A percentile compares a stretch with the other conserved stretches of the same genome.
phyloP scores from a whole-genome alignment of 768 basidiomycete genomes.

The Candolleomyces eurysporus region DNA sequence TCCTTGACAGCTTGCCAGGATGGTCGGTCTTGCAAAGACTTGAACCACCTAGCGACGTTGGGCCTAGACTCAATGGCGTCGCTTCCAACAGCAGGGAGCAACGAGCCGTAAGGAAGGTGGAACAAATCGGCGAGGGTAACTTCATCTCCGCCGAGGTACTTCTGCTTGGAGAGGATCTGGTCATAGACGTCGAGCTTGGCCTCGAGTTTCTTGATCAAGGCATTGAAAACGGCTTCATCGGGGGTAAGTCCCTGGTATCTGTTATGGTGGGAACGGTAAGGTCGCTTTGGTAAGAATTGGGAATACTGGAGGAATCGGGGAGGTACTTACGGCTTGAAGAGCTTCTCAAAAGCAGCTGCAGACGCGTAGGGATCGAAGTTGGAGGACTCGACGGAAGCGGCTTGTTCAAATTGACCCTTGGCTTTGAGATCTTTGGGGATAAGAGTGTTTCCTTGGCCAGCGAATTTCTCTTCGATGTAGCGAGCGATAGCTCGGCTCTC shows the following conservation, averaged over 20 bases:
- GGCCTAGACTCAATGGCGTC: slow-evolving; percentile 35
- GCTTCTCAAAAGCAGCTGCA: slow-evolving; percentile 42
- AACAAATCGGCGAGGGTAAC: slow-evolving; percentile 59
- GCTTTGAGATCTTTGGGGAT: slow-evolving; percentile 42
- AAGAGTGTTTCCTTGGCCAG: slow-evolving; percentile 46
- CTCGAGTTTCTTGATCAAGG: slow-evolving; percentile 26
- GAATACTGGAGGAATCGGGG: background rate
- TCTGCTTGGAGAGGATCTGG: slow-evolving; percentile 50
- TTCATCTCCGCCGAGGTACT: slow-evolving; percentile 55
- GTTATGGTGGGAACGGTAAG: background rate
- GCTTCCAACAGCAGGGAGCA: slow-evolving; percentile 19
- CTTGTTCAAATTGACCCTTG: slow-evolving; percentile 50
- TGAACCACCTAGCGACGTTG: slow-evolving; percentile 36
- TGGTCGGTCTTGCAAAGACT: slow-evolving; percentile 37
- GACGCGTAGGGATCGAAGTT: slow-evolving; percentile 53
- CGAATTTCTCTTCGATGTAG: slow-evolving; percentile 58
- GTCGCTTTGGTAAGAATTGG: background rate
- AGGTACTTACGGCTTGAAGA: slow-evolving; percentile 46
- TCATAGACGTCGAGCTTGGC: slow-evolving; percentile 55
- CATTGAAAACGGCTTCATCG: slow-evolving; percentile 28
- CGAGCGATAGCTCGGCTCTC: slow-evolving; percentile 62
- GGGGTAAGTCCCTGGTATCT: slow-evolving; percentile 22
- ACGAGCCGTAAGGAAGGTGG: slow-evolving; percentile 44
- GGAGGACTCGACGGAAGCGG: slow-evolving; percentile 46
- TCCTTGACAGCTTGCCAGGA: slow-evolving; percentile 50